Base-by-base conservation (phyloP, 1,284 basidiomycete species). In the Athelia psychrophila region DNA sequence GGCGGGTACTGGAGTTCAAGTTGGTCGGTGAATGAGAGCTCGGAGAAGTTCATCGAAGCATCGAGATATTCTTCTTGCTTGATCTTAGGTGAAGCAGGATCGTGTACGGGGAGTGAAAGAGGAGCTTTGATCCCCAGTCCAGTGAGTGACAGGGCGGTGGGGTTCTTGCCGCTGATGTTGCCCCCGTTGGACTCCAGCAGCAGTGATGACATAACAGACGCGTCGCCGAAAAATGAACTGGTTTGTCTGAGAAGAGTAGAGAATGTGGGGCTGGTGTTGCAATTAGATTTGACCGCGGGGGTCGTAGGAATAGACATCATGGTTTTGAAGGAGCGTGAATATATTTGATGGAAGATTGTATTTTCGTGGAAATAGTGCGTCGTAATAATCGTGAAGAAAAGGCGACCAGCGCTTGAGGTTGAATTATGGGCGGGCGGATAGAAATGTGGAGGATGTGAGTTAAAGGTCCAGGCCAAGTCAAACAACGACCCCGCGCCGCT, bases 311-410 rank as follows among this genome's bases (percentile, higher is more conserved):
- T n/a, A 8, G 38, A 42, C 38, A 42, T 42, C 27, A 13, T 30
- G 5, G 13, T 13, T n/a, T 42, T 6, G n/a, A 46, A 30, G 25
- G 38, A n/a, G n/a, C n/a, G n/a, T 22, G 38, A 42, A 16, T 6
- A 8, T 42, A 22, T 42, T 42, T 42, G 8, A n/a, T 42, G 6
- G n/a, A n/a, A 18, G 20, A 42, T 6, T n/a, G 27, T 30, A 30
- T 30, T 18, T 6, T 42, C n/a, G 38, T 30, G 23, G 35, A 42
- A 10, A 4, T 48, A 35, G 23, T n/a, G 16, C 13, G 47, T 48
- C 47, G 47, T 48, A 19, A 48, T 30, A 32, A 25, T 48, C 47
- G 44, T 48, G 47, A 46, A 46, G 24, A 46, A 27, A 46, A 10
- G 24, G 16, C 25, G 44, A n/a, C 24, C 24, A 10, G 19, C 44